Evolutionary conservation across 768 basidiomycete species (phyloP).

Genomic region (Collybiopsis luxurians): DNA sequence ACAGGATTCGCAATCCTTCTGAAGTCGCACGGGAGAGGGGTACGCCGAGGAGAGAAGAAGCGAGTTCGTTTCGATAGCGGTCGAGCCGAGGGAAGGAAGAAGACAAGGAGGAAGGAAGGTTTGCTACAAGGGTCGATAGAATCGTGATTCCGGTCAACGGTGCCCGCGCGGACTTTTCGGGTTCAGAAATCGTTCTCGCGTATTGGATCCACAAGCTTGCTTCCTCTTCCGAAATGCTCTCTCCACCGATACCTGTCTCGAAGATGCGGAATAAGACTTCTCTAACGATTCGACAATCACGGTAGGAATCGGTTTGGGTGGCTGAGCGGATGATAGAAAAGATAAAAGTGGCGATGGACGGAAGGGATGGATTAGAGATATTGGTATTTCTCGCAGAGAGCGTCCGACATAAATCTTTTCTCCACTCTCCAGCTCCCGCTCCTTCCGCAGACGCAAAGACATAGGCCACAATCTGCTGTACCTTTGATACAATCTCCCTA

Average conservation of each 20-base stretch:
- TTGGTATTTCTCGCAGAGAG: not conserved
- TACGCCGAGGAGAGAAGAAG: constrained; percentile 74
- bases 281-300: constrained; percentile 60
- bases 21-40: constrained; percentile 58
- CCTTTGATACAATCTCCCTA: constrained; percentile 40
- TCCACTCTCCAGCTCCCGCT: constrained; percentile 50
- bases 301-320: constrained; percentile 39
- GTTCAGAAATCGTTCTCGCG: constrained; percentile 61
- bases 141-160: not conserved
- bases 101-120: not conserved
- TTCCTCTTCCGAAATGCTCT: constrained; percentile 54
- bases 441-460: constrained; percentile 44
- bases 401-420: constrained; percentile 16
- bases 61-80: constrained; percentile 86
- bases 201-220: constrained; percentile 75
- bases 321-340: constrained; percentile 28
- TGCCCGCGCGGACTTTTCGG: constrained; percentile 40
- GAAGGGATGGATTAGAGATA: not conserved
- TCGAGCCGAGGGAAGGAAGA: constrained; percentile 62
- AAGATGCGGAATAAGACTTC: constrained; percentile 59
- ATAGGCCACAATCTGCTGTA: constrained; percentile 60
- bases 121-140: not conserved
- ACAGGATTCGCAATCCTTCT: constrained; percentile 66
- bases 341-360: constrained; percentile 25
- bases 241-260: not conserved